Percentiles rank a stretch among this genome's conserved stretches.
Evolutionary conservation across 177 flowering plant genomes (phyloP).

Genomic region (Telopea speciosissima): DNA sequence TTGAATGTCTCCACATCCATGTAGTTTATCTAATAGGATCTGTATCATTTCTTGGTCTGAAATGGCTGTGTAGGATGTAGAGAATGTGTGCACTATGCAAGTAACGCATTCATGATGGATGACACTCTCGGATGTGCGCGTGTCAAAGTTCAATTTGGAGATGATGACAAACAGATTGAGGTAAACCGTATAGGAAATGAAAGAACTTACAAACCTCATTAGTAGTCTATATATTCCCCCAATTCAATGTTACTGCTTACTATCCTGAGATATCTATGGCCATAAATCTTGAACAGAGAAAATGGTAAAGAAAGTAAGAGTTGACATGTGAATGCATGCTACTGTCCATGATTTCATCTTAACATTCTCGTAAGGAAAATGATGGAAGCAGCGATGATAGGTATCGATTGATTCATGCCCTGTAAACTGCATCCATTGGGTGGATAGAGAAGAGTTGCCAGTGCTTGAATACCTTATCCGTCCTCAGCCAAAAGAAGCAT

Average conservation of each 20-base stretch:
- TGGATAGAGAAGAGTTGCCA: constrained; percentile 47
- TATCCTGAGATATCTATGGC: too few relatives aligned
- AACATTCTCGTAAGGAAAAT: background rate
- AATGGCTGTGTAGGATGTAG: constrained; percentile 50
- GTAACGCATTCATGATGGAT: constrained; percentile 58
- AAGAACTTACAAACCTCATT: background rate
- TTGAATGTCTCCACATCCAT: too few relatives aligned
- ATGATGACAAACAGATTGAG: constrained; percentile 45
- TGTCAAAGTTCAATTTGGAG: constrained; percentile 62
- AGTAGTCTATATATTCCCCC: background rate
- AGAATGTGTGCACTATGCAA: constrained; percentile 61
- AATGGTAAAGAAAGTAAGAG: too few relatives aligned
- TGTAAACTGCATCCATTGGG: constrained; percentile 71
- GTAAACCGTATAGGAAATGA: constrained; percentile 20
- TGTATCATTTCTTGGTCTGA: background rate
- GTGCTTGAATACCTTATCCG: constrained; percentile 53
- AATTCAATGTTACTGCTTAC: too few relatives aligned
- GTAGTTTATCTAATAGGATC: too few relatives aligned
- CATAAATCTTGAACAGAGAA: too few relatives aligned
- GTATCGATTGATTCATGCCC: constrained; percentile 69
- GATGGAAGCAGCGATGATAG: constrained; percentile 20
- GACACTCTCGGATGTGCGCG: constrained; percentile 56
- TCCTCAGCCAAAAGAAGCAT: constrained; percentile 44
- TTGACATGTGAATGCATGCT: too few relatives aligned
- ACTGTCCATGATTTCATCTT: background rate